Percentiles rank a stretch among this genome's conserved stretches.
These are phyloP conservation scores for Fistulinella prunicolor DNA, from an alignment of 768 basidiomycete genomes.

Conservation along the genomic window DNA sequence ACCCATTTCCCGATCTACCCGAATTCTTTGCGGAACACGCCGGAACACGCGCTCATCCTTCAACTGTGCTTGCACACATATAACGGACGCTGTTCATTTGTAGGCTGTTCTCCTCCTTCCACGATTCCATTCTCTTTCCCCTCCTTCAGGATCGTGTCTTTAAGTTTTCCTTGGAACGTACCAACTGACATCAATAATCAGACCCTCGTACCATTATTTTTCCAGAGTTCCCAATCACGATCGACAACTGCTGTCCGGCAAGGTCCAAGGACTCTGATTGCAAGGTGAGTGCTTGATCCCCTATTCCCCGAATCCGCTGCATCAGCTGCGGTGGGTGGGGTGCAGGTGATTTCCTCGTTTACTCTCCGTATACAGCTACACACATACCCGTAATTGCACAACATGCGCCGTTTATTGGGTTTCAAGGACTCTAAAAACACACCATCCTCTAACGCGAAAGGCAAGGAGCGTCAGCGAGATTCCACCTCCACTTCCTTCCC, in stretches of 20 bases:
- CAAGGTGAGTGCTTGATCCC: slow-evolving; percentile 14
- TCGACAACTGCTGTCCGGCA: too few relatives aligned
- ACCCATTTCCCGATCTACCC: slow-evolving; percentile 6
- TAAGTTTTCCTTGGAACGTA: background rate
- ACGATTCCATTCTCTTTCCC: slow-evolving; percentile 5
- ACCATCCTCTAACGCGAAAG: slow-evolving; percentile 16
- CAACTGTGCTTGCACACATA: slow-evolving; percentile 21
- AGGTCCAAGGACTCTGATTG: slow-evolving; percentile 1
- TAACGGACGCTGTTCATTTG: slow-evolving; percentile 14
- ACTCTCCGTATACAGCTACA: slow-evolving; percentile 15
- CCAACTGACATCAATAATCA: slow-evolving; percentile 1
- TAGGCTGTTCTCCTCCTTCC: slow-evolving; percentile 11
- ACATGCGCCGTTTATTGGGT: slow-evolving; percentile 32
- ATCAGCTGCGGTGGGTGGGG: slow-evolving; percentile 21
- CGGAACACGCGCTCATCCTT: slow-evolving; percentile 11
- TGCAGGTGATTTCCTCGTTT: slow-evolving; percentile 8
- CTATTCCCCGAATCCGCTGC: slow-evolving; percentile 10
- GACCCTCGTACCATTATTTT: slow-evolving; percentile 1
- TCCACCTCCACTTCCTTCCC: slow-evolving; percentile 7
- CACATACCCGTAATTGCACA: slow-evolving; percentile 9
- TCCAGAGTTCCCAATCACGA: background rate
- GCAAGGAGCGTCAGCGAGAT: slow-evolving; percentile 24
- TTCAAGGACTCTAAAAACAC: slow-evolving; percentile 24
- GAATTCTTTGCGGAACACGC: slow-evolving; percentile 15
- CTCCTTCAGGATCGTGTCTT: background rate